Conservation (phyloP, 2,329 filamentous ascomycete genomes). For the Trichoderma breve region DNA sequence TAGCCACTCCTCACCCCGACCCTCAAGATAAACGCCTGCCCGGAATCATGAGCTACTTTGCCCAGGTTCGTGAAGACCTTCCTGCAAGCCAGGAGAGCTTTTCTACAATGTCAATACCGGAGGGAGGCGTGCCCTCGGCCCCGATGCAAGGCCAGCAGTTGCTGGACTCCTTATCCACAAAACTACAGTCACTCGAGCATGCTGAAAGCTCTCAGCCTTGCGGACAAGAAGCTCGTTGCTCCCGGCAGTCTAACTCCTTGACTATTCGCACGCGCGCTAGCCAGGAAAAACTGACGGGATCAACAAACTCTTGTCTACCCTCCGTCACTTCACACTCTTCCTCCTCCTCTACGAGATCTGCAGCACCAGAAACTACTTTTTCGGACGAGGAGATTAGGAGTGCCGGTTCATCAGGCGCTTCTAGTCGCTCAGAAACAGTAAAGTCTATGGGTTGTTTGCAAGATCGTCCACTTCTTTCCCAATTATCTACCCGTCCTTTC, state of each 20-base stretch:
- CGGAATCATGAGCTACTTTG: constrained; percentile 96
- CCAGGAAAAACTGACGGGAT: constrained; percentile 28
- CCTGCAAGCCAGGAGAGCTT: constrained; percentile 45
- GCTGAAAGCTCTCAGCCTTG: constrained; percentile 29
- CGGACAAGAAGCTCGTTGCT: constrained; percentile 21
- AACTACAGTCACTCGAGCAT: constrained; percentile 30
- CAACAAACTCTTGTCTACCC: constrained; percentile 38
- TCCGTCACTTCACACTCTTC: constrained; percentile 54
- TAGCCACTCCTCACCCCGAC: constrained; percentile 91
- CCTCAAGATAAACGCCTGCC: constrained; percentile 91
- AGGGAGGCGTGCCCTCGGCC: constrained; percentile 30
- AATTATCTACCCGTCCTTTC: background rate
- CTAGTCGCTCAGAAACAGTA: constrained; percentile 10
- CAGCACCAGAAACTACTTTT: constrained; percentile 30
- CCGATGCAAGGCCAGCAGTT: constrained; percentile 24
- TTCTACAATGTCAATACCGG: constrained; percentile 42
- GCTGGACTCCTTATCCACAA: constrained; percentile 34
- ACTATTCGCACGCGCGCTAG: constrained; percentile 14
- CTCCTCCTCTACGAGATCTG: constrained; percentile 33
- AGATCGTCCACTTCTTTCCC: constrained; percentile 7
- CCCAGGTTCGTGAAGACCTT: constrained; percentile 95
- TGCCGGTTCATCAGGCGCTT: constrained; percentile 25
- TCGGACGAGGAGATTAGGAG: constrained; percentile 27
- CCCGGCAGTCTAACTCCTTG: constrained; percentile 10
- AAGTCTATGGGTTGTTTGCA: constrained; percentile 13